Percentiles rank a stretch among this genome's conserved stretches.
phyloP scores from a whole-genome alignment of 208 protist genomes.

The Acanthamoeba rhysodes region DNA sequence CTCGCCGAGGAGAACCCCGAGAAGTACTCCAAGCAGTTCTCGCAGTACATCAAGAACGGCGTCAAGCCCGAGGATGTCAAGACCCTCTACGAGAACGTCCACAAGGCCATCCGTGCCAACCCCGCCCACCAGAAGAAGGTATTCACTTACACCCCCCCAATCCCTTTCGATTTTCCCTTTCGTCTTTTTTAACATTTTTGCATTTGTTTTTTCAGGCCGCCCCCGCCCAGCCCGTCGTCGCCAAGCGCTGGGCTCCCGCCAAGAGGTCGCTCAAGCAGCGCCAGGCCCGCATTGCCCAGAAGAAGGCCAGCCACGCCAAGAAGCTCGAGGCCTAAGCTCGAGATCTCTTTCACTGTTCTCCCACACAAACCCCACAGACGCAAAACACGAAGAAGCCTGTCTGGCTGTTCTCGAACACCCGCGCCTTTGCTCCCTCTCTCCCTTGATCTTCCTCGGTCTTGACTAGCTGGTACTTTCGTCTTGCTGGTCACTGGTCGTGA shows the following conservation, averaged over 20 bases:
- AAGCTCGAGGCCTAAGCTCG: slow-evolving; percentile 33
- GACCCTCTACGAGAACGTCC: slow-evolving; percentile 96
- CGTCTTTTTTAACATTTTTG: neutral
- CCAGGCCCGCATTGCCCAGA: slow-evolving; percentile 54
- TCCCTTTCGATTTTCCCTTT: neutral
- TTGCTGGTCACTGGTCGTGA: no score
- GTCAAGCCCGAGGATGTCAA: slow-evolving; percentile 96
- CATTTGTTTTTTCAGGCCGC: neutral
- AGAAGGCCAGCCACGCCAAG: slow-evolving; percentile 38
- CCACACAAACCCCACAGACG: neutral
- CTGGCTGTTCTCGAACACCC: no score
- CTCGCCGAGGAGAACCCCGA: slow-evolving; percentile 97
- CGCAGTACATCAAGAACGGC: slow-evolving; percentile 95
- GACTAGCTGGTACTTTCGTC: no score
- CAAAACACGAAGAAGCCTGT: no score
- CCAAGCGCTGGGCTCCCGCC: slow-evolving; percentile 9
- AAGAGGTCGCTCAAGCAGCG: slow-evolving; percentile 53
- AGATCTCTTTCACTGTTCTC: neutral
- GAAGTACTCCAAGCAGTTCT: slow-evolving; percentile 96
- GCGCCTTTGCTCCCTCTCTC: no score
- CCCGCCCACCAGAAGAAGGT: slow-evolving; percentile 85
- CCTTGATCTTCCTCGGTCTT: no score
- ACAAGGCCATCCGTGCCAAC: slow-evolving; percentile 96
- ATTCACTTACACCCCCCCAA: neutral
- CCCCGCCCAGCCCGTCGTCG: slow-evolving; percentile 5